These are phyloP conservation scores for Tremella yokohamensis DNA, from an alignment of 768 basidiomycete species.

Conservation along the genomic window DNA sequence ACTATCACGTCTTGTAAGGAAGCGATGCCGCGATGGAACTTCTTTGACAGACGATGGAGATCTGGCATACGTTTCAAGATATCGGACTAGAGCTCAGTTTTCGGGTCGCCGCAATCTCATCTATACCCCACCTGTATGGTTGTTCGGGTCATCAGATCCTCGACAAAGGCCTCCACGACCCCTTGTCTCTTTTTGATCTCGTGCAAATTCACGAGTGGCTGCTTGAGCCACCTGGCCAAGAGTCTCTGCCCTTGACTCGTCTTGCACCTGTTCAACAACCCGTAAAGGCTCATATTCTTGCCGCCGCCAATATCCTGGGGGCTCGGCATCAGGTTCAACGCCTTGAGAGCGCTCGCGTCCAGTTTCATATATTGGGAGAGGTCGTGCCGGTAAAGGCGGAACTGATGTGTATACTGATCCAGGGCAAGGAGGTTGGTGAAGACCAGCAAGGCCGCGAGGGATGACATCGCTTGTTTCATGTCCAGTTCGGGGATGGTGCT, in stretches of 20 bases:
- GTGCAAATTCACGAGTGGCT: slow-evolving; percentile 88
- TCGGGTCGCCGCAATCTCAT: not conserved
- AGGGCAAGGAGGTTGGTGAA: slow-evolving; percentile 80
- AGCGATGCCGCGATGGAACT: slow-evolving; percentile 78
- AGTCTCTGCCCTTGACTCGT: slow-evolving; percentile 88
- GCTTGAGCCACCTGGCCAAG: slow-evolving; percentile 88
- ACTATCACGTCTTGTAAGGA: slow-evolving; percentile 91
- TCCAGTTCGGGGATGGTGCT: slow-evolving; percentile 66
- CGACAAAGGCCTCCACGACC: slow-evolving; percentile 79
- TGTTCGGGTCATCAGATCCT: slow-evolving; percentile 64
- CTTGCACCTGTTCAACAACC: slow-evolving; percentile 90
- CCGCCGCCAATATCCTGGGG: slow-evolving; percentile 63
- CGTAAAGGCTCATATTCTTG: slow-evolving; percentile 81
- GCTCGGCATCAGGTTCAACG: slow-evolving; percentile 76
- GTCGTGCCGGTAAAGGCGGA: slow-evolving; percentile 79
- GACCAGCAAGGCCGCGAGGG: slow-evolving; percentile 72
- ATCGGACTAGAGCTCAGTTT: slow-evolving; percentile 61
- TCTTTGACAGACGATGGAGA: slow-evolving; percentile 82
- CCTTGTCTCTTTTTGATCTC: slow-evolving; percentile 83
- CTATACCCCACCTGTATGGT: slow-evolving; percentile 64
- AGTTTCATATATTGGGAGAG: slow-evolving; percentile 91
- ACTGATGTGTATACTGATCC: slow-evolving; percentile 71
- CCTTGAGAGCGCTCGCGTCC: slow-evolving; percentile 88
- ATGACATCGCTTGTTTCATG: slow-evolving; percentile 71
- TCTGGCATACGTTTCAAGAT: slow-evolving; percentile 90